Evolutionary conservation across 192 early-diverging fungal species (phyloP), one percentile per base, ranked within the genome.

Genomic region (Rhizoclosmatium sp.): DNA sequence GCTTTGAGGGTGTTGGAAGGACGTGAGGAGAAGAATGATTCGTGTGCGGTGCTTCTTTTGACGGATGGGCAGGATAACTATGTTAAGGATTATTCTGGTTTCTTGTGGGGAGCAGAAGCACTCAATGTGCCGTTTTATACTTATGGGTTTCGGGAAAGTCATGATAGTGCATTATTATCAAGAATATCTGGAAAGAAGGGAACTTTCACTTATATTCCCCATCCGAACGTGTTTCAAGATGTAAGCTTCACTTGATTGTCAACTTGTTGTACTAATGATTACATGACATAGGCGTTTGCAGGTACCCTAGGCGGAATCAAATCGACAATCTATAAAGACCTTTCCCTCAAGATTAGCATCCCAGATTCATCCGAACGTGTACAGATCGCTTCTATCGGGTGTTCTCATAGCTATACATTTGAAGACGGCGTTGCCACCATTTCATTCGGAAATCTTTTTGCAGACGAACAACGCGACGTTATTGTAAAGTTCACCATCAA

Each of bases 41-140:
- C 49, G 45, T 39, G 51, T 16, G 68, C 69, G 10, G 48, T 79
- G 1, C 9, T 79, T 19, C 59, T 79, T 0, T 46, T 79, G 4
- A 75, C 65, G n/a, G 78, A 79, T 48, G 78, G 78, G 10, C 69
- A 79, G 47, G 78, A 79, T 58, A 60, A n/a, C 47, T 60, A 0
- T 45, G 40, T 9, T 4, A 2, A 31, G 4, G 2, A 72, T 39
- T 79, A 79, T 64, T 61, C 40, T 40, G n/a, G 12, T 9, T 2
- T 77, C 9, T 59, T 47, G n/a, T 3, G 7, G 21, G 10, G 48
- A 31, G 12, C 69, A n/a, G 66, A 45, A 31, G 9, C 2, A 23
- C 9, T 4, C 0, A 46, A 39, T n/a, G 40, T 72, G n/a, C 54
- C 69, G 4, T 65, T 79, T 61, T 79, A 39, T 47, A 71, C 78